Base-by-base conservation (phyloP, 2,329 filamentous ascomycete genomes). In the Cladosporium colombiae region DNA sequence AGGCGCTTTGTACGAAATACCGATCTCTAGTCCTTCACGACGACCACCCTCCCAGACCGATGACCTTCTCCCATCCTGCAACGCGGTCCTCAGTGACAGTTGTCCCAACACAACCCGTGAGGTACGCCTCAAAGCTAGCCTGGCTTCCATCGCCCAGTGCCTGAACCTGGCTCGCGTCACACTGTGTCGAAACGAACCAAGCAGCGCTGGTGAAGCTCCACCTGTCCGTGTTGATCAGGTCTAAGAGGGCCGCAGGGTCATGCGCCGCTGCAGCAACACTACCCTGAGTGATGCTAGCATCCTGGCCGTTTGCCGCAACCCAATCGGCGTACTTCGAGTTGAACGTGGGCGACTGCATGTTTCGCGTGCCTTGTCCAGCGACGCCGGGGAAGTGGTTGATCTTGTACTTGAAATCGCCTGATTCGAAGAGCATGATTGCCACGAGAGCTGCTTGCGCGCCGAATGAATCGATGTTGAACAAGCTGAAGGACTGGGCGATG, bases 341-440 rank as follows among this genome's bases (percentile, higher is more conserved):
- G 75, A 79, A 88, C 0, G 76, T 71, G 0, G 85, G 79, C 62
- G 80, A 83, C 76, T 89, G 85, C 88, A 90, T 90, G 74, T 88
- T 88, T 4, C 86, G 79, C 0, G 91, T 93, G 27, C 91, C 91
- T 76, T 93, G 89, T 10, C 91, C 91, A 0, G 88, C 83, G 0
- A 79, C 74, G n/a, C 83, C 84, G 1, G 84, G 84, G 79, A 76
- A 84, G 71, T 87, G 81, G 78, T 93, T 92, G 76, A 82, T 84
- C 78, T 89, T 91, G 83, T 86, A 93, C 72, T 85, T 83, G 79
- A 93, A 91, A 68, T 88, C 83, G 25, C 65, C 86, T 1, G 86
- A 87, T 80, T 96, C 92, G 74, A 88, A 88, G 13, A 89, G 86
- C 80, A 91, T 89, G 73, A 92, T 81, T 14, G 88, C 82, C 52